phyloP scores from a whole-genome alignment of 2,329 filamentous ascomycete genomes.

The Magnaporthales sp. region DNA sequence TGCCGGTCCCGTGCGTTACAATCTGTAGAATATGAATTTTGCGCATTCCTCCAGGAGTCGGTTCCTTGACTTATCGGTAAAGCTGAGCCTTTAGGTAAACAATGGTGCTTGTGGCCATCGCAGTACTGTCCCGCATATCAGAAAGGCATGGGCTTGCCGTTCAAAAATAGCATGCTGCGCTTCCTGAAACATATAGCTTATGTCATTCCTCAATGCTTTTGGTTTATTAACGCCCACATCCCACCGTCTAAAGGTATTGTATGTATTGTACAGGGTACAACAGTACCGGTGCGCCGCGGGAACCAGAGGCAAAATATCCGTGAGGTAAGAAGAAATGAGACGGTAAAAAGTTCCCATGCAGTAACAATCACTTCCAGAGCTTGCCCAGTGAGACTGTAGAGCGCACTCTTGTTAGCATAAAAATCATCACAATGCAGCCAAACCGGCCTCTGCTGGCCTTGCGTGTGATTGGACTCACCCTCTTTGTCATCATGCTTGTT shows the following conservation, averaged over 20 bases:
- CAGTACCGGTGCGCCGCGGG: neutral
- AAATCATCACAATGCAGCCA: neutral
- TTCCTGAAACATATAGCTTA: neutral
- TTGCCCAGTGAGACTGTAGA: constrained; percentile 56
- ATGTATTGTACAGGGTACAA: constrained; percentile 3
- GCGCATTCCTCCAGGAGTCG: neutral
- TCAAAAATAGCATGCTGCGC: neutral
- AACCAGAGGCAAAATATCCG: neutral
- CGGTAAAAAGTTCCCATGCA: neutral
- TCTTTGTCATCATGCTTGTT: constrained; percentile 99
- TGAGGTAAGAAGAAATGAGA: neutral
- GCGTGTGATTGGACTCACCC: constrained; percentile 23
- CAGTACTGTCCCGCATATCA: neutral
- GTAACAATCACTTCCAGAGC: constrained; percentile 45
- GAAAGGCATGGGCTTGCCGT: neutral
- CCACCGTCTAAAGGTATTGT: constrained; percentile 3
- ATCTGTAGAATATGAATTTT: neutral
- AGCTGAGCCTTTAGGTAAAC: neutral
- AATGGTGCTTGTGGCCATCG: neutral
- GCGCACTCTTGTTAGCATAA: constrained; percentile 23
- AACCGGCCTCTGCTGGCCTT: neutral
- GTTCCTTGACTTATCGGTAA: neutral
- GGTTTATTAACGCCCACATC: constrained; percentile 4
- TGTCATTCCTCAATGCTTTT: constrained; percentile 1
- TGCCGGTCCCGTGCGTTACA: neutral